Evolutionary conservation across 192 early-diverging fungal genomes (phyloP).

Genomic region (Haplosporangium gracile): DNA sequence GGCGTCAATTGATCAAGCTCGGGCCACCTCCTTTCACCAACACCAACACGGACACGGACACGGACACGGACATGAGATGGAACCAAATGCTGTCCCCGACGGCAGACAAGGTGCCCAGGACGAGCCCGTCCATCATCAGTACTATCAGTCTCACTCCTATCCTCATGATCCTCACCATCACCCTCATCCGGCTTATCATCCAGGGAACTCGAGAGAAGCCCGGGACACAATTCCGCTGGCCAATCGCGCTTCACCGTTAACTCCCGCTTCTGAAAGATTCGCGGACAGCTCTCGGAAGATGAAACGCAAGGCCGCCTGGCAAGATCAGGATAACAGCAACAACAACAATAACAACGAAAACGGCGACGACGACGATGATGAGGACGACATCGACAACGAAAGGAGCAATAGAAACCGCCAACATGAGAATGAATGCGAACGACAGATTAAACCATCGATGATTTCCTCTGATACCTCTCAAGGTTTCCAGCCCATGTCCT

Average conservation of each 20-base stretch:
- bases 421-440: not conserved
- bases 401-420: not conserved
- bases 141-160: constrained; percentile 39
- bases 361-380: not conserved
- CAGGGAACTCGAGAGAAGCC: constrained; percentile 35
- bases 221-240: constrained; percentile 14
- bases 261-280: not conserved
- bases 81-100: not conserved
- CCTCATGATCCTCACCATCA: constrained; percentile 41
- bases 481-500: constrained; percentile 5
- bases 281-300: not conserved
- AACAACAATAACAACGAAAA: not conserved
- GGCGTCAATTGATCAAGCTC: constrained; percentile 41
- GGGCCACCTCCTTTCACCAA: constrained; percentile 44
- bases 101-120: not conserved
- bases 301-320: constrained; percentile 35
- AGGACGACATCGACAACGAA: not conserved
- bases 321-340: constrained; percentile 22
- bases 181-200: constrained; percentile 7
- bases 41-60: constrained; percentile 5
- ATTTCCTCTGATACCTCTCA: not conserved
- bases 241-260: constrained; percentile 15
- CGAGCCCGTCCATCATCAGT: constrained; percentile 13
- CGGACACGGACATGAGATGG: constrained; percentile 6
- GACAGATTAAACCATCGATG: not conserved